These are phyloP conservation scores for Xylaria sp. DNA, from an alignment of 2,329 filamentous ascomycete species.

Conservation along the genomic window DNA sequence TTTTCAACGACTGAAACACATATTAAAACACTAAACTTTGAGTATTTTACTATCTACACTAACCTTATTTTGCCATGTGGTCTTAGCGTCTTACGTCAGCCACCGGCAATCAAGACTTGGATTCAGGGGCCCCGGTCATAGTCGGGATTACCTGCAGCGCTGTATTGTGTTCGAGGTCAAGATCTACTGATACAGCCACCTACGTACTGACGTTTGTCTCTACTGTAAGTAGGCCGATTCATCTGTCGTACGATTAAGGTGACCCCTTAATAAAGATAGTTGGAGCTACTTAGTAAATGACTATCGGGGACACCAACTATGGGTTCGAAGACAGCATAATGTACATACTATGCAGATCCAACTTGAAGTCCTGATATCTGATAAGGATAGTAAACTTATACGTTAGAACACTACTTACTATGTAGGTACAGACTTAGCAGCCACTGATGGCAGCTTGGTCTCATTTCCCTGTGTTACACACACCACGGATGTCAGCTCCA, in stretches of 20 bases:
- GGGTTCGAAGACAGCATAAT: background rate
- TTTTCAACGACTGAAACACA: constrained; percentile 3
- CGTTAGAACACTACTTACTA: too few species aligned
- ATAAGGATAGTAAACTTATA: too few species aligned
- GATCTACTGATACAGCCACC: background rate
- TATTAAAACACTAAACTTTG: background rate
- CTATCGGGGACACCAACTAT: background rate
- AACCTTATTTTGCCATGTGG: background rate
- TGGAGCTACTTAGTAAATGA: background rate
- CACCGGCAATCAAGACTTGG: background rate
- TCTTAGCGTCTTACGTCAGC: constrained; percentile 24
- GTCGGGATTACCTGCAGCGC: background rate
- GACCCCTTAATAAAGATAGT: background rate
- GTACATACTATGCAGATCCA: background rate
- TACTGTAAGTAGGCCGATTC: background rate
- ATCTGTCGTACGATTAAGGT: background rate
- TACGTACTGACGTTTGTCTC: too few species aligned
- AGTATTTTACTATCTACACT: background rate
- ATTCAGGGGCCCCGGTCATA: constrained; percentile 1
- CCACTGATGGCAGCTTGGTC: constrained; percentile 13
- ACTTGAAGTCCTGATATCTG: too few species aligned
- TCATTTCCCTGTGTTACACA: constrained; percentile 12
- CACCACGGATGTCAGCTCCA: constrained; percentile 14
- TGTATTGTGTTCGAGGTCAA: background rate
- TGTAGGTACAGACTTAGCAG: background rate